Evolutionary conservation across 148 eudicot genomes (phyloP), one percentile per base, ranked within the genome.

Genomic region (Rhododendron griersonianum): DNA sequence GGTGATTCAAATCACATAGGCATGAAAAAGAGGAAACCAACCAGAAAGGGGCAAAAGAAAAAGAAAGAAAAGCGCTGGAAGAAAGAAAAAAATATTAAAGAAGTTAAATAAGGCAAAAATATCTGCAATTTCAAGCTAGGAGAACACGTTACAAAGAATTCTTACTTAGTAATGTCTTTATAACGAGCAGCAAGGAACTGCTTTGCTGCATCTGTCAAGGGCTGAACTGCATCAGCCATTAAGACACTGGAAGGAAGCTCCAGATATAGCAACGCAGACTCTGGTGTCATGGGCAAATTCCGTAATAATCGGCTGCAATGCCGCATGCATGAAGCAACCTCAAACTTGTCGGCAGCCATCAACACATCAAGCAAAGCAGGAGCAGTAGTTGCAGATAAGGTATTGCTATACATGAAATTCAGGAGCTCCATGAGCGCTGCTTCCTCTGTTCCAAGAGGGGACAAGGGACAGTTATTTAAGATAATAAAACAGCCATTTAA

Each of bases 311-410:
- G 89, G 81, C 95, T 94, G 87, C 98, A 94, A 81, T 91, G 88
- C 88, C 95, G 88, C 98, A 94, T 94, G 81, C 98, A 93, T 21
- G 98, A 94, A 87, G 92, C 98, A 75, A 94, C 98, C 92, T 95
- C 98, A 89, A 95, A 95, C 79, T 95, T 95, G 89, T 95, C 98
- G 1, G 98, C 98, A 84, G 98, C 95, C 98, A 94, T 94, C 87
- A 93, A 75, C 82, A 94, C 94, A 88, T 94, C 98, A 80, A 94
- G 91, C 90, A 94, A 87, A 50, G 93, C 94, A 45, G 94, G 87
- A 81, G 94, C 94, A 25, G 94, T 90, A 81, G 89, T 90, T 77
- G 92, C 91, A 47, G 90, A 89, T 50, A 94, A 85, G 80, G 91
- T 87, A 87, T 90, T 91, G 91, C 93, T 94, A 88, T 94, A 94